Evolutionary conservation across 768 basidiomycete species (phyloP).

Genomic region (Russula compacta): DNA sequence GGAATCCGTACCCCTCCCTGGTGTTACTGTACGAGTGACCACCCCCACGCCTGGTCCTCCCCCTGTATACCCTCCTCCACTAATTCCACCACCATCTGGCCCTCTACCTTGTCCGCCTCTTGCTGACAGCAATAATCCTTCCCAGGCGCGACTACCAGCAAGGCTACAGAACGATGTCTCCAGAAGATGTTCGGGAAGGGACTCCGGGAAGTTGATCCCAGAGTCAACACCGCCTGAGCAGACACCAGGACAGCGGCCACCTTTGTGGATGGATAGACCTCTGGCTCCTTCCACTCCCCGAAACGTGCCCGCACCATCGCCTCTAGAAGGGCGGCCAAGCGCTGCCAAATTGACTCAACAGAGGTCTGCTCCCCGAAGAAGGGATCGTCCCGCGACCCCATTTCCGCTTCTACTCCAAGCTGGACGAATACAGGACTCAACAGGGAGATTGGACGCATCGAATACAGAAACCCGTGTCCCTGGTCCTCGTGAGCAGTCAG

Average conservation of each 20-base stretch:
- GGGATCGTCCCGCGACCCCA: conserved; percentile 8
- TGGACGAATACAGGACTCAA: not conserved
- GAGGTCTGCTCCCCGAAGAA: not conserved
- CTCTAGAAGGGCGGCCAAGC: not conserved
- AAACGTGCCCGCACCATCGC: not conserved
- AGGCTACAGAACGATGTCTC: not conserved
- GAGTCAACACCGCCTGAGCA: not conserved
- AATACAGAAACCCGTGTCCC: not conserved
- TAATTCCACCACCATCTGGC: conserved; percentile 1
- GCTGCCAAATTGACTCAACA: not conserved
- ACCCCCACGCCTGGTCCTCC: conserved; percentile 3
- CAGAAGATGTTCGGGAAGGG: not conserved
- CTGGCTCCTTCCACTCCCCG: not conserved
- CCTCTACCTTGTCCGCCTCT: conserved; percentile 9
- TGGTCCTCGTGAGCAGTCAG: not conserved
- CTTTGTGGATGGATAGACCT: not conserved
- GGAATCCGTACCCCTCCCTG: not conserved
- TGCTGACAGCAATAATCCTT: not conserved
- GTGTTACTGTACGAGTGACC: conserved; percentile 7
- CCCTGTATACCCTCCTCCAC: conserved; percentile 13
- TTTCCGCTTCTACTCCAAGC: not conserved
- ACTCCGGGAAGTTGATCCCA: not conserved
- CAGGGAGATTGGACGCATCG: not conserved
- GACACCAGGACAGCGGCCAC: not conserved
- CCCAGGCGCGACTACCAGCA: not conserved